Evolutionary conservation across 352 stramenopile species (phyloP).

Genomic region (Phytophthora crassamura): DNA sequence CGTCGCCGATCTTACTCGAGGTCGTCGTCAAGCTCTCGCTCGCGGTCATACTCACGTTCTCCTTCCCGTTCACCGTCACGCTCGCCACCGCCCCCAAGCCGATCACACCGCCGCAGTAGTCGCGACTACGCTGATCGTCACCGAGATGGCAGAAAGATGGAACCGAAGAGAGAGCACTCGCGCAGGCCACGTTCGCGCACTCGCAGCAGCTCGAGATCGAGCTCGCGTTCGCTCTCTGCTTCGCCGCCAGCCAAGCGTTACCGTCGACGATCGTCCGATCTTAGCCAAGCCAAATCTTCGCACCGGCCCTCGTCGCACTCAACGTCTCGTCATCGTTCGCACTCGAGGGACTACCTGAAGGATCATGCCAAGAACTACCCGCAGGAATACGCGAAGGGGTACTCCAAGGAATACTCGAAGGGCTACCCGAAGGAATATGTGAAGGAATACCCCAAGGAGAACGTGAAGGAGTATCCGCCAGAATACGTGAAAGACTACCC

Average conservation of each 20-base stretch:
- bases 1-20: constrained; percentile 43
- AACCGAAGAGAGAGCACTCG: constrained; percentile 26
- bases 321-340: constrained; percentile 22
- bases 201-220: constrained; percentile 48
- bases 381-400: constrained; percentile 16
- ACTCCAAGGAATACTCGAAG: constrained; percentile 1
- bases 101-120: constrained; percentile 30
- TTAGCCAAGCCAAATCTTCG: constrained; percentile 26
- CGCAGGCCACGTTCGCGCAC: constrained; percentile 39
- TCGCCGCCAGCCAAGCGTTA: constrained; percentile 36
- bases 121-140: constrained; percentile 27
- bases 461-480: constrained; percentile 19
- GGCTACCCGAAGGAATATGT: constrained; percentile 14
- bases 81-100: constrained; percentile 28
- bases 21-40: constrained; percentile 52
- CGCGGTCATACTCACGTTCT: constrained; percentile 46
- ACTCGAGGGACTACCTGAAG: constrained; percentile 28
- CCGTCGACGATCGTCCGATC: constrained; percentile 35
- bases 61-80: constrained; percentile 30
- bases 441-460: constrained; percentile 25
- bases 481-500: constrained; percentile 20
- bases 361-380: constrained; percentile 18
- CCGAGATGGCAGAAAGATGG: constrained; percentile 25
- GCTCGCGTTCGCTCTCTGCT: constrained; percentile 41
- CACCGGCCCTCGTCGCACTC: constrained; percentile 34